Conservation (phyloP, 1,284 basidiomycete species). For the Phylloporus sp. region DNA sequence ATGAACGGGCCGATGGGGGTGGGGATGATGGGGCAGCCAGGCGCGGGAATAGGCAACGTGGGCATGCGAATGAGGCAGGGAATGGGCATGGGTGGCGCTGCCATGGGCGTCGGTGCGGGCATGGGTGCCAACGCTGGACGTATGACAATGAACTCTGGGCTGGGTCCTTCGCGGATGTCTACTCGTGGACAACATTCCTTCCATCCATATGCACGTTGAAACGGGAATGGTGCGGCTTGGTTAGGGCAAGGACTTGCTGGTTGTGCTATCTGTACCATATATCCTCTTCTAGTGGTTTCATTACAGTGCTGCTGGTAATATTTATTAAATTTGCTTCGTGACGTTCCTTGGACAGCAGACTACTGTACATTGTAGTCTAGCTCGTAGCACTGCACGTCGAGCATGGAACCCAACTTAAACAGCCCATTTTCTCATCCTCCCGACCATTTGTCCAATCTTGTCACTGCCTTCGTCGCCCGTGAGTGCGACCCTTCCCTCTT, state of each 20-base stretch:
- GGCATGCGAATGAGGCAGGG: slow-evolving; percentile 38
- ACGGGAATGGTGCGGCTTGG: neutral
- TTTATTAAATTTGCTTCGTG: slow-evolving; percentile 13
- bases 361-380: neutral
- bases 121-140: slow-evolving; percentile 41
- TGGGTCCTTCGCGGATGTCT: slow-evolving; percentile 57
- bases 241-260: neutral
- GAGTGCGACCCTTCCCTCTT: slow-evolving; percentile 49
- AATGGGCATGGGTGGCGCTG: slow-evolving; percentile 33
- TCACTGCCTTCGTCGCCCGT: slow-evolving; percentile 41
- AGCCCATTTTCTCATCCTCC: slow-evolving; percentile 58
- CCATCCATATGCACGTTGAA: slow-evolving; percentile 61
- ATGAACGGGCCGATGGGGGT: slow-evolving; percentile 42
- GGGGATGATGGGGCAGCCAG: slow-evolving; percentile 36
- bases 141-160: slow-evolving; percentile 48
- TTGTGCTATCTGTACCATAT: slow-evolving; percentile 36
- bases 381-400: neutral
- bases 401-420: slow-evolving; percentile 1
- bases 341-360: neutral
- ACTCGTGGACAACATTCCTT: slow-evolving; percentile 62
- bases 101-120: slow-evolving; percentile 38
- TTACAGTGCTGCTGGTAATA: slow-evolving; percentile 12
- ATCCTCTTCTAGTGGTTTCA: slow-evolving; percentile 28
- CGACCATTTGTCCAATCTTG: slow-evolving; percentile 45
- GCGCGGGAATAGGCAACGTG: slow-evolving; percentile 34